phyloP scores from a whole-genome alignment of 768 basidiomycete genomes.

The Asterophora lycoperdoides region DNA sequence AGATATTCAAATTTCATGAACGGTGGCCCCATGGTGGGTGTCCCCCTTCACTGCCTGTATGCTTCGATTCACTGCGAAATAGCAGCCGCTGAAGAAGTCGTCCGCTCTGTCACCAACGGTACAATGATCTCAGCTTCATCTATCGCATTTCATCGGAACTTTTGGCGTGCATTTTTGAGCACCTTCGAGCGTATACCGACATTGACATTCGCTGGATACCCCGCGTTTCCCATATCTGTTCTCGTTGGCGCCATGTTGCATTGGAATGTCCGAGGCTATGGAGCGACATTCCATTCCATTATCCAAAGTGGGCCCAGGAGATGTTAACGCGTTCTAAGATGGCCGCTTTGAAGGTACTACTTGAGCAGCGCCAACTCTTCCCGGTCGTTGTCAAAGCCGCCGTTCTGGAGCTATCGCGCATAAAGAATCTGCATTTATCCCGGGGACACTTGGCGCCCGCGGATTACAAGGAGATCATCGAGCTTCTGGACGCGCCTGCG shows the following conservation, averaged over 20 bases:
- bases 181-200: background rate
- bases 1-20: too few relatives aligned
- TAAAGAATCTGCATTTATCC: background rate
- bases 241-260: slow-evolving; percentile 9
- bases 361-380: too few relatives aligned
- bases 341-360: slow-evolving; percentile 4
- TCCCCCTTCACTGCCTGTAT: too few relatives aligned
- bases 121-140: slow-evolving; percentile 3
- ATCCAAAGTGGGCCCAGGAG: slow-evolving; percentile 5
- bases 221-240: slow-evolving; percentile 7
- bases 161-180: slow-evolving; percentile 3
- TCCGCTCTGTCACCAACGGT: background rate
- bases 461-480: background rate
- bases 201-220: background rate
- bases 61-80: too few relatives aligned
- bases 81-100: too few relatives aligned
- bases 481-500: background rate
- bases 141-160: slow-evolving; percentile 9
- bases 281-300: slow-evolving; percentile 5
- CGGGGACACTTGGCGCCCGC: background rate
- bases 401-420: background rate
- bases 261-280: slow-evolving; percentile 5
- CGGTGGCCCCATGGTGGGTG: too few relatives aligned
- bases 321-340: slow-evolving; percentile 7
- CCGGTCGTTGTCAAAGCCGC: background rate